Evolutionary conservation across 129 eudicot genomes (phyloP), one percentile per base, ranked within the genome.

Genomic region (Pittosporum tobira): DNA sequence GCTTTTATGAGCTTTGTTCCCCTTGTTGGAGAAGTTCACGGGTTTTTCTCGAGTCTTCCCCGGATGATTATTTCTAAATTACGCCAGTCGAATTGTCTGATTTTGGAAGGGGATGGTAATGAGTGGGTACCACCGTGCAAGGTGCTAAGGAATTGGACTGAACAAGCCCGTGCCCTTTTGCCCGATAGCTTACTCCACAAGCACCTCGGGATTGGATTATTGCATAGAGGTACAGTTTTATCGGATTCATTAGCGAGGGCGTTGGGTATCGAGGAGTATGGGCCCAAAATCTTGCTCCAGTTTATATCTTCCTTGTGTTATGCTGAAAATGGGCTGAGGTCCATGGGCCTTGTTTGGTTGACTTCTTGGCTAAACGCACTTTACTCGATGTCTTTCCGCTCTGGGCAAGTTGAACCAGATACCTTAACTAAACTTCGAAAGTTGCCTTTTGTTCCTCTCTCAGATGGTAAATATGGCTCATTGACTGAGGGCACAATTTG

Each of bases 71-170:
- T 86, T 53, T 77, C 89, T 28, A 90, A 81, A 63, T 64, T 90
- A 52, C 80, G 98, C 45, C 70, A 56, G 50, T 75, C 95, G 24
- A 83, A 80, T 27, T 90, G 98, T 78, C 71, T 90, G 38, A 77
- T 86, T 51, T 68, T 75, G 40, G 95, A 90, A 71, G 83, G 83
- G 23, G 70, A 62, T 52, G 53, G 49, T 6, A 43, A 50, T 18
- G 79, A 75, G 36, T 90, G 95, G 95, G 98, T 81, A 62, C 87
- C 88, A 36, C 98, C 98, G 1, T 85, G 95, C 79, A 63, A 66
- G 81, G 95, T 86, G 66, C 29, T 90, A 48, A 75, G 95, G 63
- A 77, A 77, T 51, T 90, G 98, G 98, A 78, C 70, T 29, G 94
- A 86, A 27, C 70, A 83, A 29, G 83, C 79, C 18, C 72, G 80